Evolutionary conservation across 2,329 filamentous ascomycete species (phyloP), one percentile per base, ranked within the genome.

Genomic region (Xylaria digitata): DNA sequence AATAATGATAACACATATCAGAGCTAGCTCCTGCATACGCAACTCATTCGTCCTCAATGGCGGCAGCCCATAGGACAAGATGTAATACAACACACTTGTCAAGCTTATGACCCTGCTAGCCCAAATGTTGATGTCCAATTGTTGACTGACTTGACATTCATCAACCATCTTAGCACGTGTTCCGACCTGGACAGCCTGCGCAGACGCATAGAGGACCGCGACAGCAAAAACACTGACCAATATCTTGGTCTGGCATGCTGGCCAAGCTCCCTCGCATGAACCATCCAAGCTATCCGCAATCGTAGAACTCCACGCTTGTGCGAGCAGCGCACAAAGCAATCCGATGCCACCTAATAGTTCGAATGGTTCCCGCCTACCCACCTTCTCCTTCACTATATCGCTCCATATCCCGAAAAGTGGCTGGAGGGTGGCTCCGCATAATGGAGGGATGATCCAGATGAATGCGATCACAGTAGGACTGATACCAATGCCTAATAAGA

Each of bases 1-100:
- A 54, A 54, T 61, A 40, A 53, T 53, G n/a, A 61, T 43, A 26
- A 7, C n/a, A 15, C 49, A 61, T 32, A 61, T 61, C 6, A 53
- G 37, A 61, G 59, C 59, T 6, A 61, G 23, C n/a, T 61, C 59
- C n/a, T 61, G 59, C 59, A 61, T 61, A 11, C 37, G 59, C n/a
- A 61, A n/a, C 11, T 61, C 59, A 21, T 45, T 19, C n/a, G 46
- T 61, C 8, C n/a, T 34, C 59, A 61, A 26, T 21, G 49, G 26
- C 6, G 59, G 49, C 11, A 61, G 49, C 8, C 34, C 37, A 13
- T 61, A 61, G 6, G 59, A 61, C 30, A 61, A 46, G 19, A 53
- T 37, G 59, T 61, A 61, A 46, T 61, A 61, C 26, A 61, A 37
- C 40, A 54, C 59, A 37, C 59, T 61, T 32, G 59, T 61, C 40